Evolutionary conservation across 129 eudicot genomes (phyloP), one percentile per base, ranked within the genome.

Genomic region (Glebionis coronaria): DNA sequence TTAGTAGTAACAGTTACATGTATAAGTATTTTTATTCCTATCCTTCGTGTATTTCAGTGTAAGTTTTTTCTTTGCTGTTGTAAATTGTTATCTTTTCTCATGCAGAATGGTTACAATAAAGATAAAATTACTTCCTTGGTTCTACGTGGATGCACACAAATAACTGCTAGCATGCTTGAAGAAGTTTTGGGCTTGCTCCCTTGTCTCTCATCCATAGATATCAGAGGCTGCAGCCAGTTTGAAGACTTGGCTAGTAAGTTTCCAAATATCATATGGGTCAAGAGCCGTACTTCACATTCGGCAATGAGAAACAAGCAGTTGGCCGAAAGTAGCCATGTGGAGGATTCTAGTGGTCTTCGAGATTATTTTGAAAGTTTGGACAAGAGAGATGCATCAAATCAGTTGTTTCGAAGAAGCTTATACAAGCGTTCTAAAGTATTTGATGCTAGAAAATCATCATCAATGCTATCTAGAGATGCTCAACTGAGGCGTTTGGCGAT

Each of bases 181-280:
- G 90, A 79, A 51, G 65, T 93, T 57, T 82, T 93, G 76, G 78
- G 68, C 52, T 75, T 82, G 56, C 83, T 93, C 67, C 85, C 97
- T 56, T 38, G 57, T 67, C 42, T 89, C 77, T 88, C 92, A 28
- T 77, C 54, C 56, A 53, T 93, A 58, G 97, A 93, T 75, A 86
- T 93, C 64, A 82, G 97, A 82, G 97, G 95, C 59, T 93, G 99
- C 76, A 77, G 78, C 78, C 99, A 93, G 78, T 82, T 93, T 47
- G 97, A 86, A 70, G 99, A 89, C 65, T 44, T 89, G 84, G 56
- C 78, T 64, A 47, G 16, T 16, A 93, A 78, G 65, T 88, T 82
- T 71, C 88, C 99, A 21, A 70, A 81, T 81, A 78, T 93, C 55
- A 79, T 19, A 73, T 93, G 97, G 97, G 81, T 86, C 38, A 80